Evolutionary conservation across 2,329 filamentous ascomycete genomes (phyloP), one percentile per base, ranked within the genome.

Genomic region (Colletotrichum sp.): DNA sequence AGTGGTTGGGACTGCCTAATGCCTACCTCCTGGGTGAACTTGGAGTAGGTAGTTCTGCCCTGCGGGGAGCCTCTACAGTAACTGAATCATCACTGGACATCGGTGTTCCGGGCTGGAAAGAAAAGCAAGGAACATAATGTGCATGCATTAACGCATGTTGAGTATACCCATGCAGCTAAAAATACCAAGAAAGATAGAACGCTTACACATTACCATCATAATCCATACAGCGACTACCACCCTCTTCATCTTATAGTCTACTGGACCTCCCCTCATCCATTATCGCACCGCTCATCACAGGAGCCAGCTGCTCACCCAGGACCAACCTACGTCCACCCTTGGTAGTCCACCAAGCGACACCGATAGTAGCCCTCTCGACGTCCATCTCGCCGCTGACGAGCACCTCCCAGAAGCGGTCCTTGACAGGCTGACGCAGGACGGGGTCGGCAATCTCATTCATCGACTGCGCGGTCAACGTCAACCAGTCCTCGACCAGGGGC

Each of bases 311-410:
- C 21, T 36, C 24, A 15, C 83, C 76, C 63, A 89, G 76, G 9
- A 91, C 85, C 77, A 90, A 81, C 77, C 89, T 90, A 83, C 82
- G 91, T 85, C 85, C 90, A 8, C 90, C 90, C 43, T 84, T 84
- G 15, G 88, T 89, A 13, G 92, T 94, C 96, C 96, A 98, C 96
- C 96, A 98, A 3, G 92, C 91, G 21, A 98, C 94, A 65, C 94
- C 95, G 36, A 94, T 89, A 55, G 93, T 92, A 8, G 95, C 93
- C 75, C 95, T 90, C 82, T 98, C 94, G 28, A 98, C 93, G 84
- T 98, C 96, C 92, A 98, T 94, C 85, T 98, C 95, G 5, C 95
- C 95, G 79, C 90, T 93, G 55, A 93, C 93, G 12, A 98, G 85
- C 4, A 95, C 90, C 74, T 97, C 93, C 93, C 94, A 96, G 83